Evolutionary conservation across 345 rosid species (phyloP).

Genomic region (Eutrema yunnanense): DNA sequence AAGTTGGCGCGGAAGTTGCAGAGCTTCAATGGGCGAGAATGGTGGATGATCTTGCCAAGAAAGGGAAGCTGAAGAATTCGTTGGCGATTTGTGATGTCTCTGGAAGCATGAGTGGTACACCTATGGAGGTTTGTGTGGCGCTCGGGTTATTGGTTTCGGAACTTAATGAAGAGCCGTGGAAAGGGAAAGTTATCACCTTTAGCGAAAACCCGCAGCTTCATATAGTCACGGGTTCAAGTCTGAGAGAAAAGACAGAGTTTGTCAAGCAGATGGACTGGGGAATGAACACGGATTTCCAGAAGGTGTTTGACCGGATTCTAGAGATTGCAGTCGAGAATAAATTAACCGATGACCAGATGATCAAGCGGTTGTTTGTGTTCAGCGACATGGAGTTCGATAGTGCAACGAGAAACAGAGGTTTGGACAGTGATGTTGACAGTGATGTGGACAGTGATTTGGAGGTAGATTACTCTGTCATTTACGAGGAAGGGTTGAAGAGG

Average conservation of each 20-base stretch:
- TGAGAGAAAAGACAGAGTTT: constrained; percentile 31
- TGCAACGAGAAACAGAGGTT: neutral
- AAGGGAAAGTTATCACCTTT: constrained; percentile 52
- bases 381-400: constrained; percentile 60
- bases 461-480: neutral
- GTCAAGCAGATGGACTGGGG: constrained; percentile 36
- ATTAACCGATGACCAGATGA: constrained; percentile 45
- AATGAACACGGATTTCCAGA: constrained; percentile 36
- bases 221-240: constrained; percentile 24
- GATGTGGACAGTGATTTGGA: neutral
- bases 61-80: constrained; percentile 44
- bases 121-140: constrained; percentile 57
- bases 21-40: constrained; percentile 61
- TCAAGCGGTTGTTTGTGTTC: constrained; percentile 55
- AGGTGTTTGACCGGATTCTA: constrained; percentile 49
- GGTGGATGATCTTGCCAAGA: constrained; percentile 45
- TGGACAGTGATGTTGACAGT: neutral
- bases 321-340: constrained; percentile 38
- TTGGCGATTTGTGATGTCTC: constrained; percentile 57
- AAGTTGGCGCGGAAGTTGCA: constrained; percentile 32
- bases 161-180: constrained; percentile 58
- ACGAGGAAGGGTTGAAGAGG: neutral
- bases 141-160: constrained; percentile 50
- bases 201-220: constrained; percentile 40
- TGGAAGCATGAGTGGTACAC: constrained; percentile 39